Conservation (phyloP, 2,329 filamentous ascomycete genomes). For the Fusarium anguioides region DNA sequence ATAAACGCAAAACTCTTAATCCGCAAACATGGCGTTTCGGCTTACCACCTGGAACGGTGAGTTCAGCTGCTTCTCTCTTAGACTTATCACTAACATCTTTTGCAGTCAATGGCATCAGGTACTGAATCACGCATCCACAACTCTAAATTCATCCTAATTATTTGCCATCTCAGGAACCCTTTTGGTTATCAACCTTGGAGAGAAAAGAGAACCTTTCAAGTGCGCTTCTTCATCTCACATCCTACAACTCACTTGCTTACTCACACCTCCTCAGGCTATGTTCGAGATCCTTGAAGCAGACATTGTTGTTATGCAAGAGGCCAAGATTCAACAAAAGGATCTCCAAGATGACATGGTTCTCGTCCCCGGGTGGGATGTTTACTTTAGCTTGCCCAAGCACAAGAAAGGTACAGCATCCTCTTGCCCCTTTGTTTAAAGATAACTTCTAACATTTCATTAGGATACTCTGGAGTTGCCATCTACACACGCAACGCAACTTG, state of each 20-base stretch:
- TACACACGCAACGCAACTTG: slow-evolving; percentile 92
- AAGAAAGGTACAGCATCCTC: slow-evolving; percentile 77
- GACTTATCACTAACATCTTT: slow-evolving; percentile 4
- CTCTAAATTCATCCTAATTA: slow-evolving; percentile 1
- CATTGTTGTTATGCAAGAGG: slow-evolving; percentile 94
- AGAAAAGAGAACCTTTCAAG: slow-evolving; percentile 75
- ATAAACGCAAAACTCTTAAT: not conserved
- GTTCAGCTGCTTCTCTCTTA: slow-evolving; percentile 34
- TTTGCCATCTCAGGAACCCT: slow-evolving; percentile 69
- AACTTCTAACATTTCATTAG: slow-evolving; percentile 56
- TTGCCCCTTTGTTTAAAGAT: not conserved
- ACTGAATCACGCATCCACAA: slow-evolving; percentile 20
- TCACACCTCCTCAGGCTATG: slow-evolving; percentile 72
- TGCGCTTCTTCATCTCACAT: slow-evolving; percentile 45
- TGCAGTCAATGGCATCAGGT: slow-evolving; percentile 84
- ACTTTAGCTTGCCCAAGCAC: slow-evolving; percentile 90
- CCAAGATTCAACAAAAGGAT: slow-evolving; percentile 95
- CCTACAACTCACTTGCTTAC: not conserved
- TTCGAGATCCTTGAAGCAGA: slow-evolving; percentile 93
- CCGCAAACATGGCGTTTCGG: slow-evolving; percentile 73
- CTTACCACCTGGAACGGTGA: slow-evolving; percentile 90
- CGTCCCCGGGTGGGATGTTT: slow-evolving; percentile 94
- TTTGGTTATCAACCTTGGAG: slow-evolving; percentile 89
- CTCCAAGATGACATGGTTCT: slow-evolving; percentile 95
- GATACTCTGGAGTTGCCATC: slow-evolving; percentile 94